Base-by-base conservation (phyloP, 768 basidiomycete genomes). In the Gyrodon lividus region DNA sequence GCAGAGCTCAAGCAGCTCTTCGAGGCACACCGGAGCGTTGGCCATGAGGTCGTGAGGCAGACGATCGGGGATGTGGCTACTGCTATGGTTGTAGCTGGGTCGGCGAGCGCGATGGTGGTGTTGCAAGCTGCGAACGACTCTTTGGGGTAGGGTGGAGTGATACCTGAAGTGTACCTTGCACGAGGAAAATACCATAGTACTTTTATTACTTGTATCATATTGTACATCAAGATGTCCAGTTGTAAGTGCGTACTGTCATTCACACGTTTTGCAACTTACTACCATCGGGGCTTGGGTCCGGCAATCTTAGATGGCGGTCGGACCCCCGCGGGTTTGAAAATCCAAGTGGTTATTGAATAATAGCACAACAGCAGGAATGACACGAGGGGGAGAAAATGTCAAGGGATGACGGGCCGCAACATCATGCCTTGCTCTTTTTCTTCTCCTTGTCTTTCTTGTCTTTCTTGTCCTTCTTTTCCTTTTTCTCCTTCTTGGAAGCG, bases 1-100 rank as follows among this genome's bases (percentile, higher is more conserved):
- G 69, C 61, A n/a, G 94, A 97, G 71, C 67, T 94, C 50, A 82
- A 81, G 56, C 72, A 74, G 38, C 56, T 93, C 19, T 72, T 84
- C 65, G 76, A 79, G 16, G 78, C 82, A 56, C 52, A 43, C 38
- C 52, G 48, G 48, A 51, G 55, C 12, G 44, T 46, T 2, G 54
- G 48, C n/a, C 26, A 54, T 23, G 67, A 67, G 26, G 55, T 52
- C 14, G 80, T 93, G 57, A 77, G 79, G 61, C 85, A 86, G 77
- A 92, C 92, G 14, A 77, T 96, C 34, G 95, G 95, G 6, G 92
- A 95, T 66, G 86, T 92, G 12, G 90, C 85, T 3, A 80, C 86
- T n/a, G 84, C 86, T 28, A 81, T 95, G 68, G 80, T 92, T 4
- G 74, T 86, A 2, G 75, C 80, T 3, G 81, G 81, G 3, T 72